Percentiles rank a stretch among this genome's conserved stretches.
Evolutionary conservation across 2,329 filamentous ascomycete genomes (phyloP).

Genomic region (Tolypocladium paradoxum): DNA sequence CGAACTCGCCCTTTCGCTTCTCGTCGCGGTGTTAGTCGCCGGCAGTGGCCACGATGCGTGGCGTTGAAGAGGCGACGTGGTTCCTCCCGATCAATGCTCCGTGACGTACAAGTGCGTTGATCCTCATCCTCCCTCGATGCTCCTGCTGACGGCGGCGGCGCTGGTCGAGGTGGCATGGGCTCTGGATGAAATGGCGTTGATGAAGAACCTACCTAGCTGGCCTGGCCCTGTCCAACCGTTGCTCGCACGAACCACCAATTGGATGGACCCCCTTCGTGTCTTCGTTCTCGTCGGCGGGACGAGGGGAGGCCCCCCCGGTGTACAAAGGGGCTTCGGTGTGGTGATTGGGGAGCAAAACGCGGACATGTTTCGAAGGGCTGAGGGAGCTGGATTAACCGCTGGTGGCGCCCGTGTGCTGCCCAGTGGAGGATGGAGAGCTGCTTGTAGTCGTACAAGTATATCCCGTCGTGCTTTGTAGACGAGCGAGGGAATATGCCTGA

Average conservation of each 20-base stretch:
- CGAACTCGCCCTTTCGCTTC: neutral
- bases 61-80: neutral
- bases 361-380: neutral
- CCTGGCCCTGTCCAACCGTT: neutral
- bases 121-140: neutral
- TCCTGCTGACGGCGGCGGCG: neutral
- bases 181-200: neutral
- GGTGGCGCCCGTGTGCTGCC: neutral
- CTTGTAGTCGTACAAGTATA: no score
- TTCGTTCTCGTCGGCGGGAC: neutral
- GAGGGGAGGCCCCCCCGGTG: neutral
- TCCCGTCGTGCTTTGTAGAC: neutral
- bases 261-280: neutral
- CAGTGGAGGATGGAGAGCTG: neutral
- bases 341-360: neutral
- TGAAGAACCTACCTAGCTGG: neutral
- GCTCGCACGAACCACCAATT: neutral
- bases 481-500: neutral
- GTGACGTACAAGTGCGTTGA: neutral
- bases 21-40: neutral
- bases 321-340: neutral
- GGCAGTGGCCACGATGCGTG: neutral
- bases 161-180: neutral
- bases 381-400: neutral
- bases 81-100: neutral